Percentiles rank a stretch among this genome's conserved stretches.
Conservation (phyloP, 2,329 filamentous ascomycete genomes). For the Pyrenophora teres region DNA sequence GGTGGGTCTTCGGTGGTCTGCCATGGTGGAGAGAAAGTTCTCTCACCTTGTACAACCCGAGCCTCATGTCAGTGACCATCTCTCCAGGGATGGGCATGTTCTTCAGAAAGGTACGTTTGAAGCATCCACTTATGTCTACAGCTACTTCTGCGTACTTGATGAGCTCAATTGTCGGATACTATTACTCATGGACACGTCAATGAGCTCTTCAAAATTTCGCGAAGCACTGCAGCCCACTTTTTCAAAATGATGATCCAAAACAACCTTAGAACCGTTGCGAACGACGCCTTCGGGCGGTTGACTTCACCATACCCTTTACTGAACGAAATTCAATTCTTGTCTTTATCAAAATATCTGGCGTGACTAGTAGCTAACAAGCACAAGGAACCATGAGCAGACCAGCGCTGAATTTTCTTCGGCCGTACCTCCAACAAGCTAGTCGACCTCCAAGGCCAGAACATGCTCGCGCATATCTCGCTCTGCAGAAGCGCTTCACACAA, state of each 20-base stretch:
- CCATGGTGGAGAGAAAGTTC: neutral
- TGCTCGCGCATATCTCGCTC: constrained; percentile 56
- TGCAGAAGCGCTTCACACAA: constrained; percentile 41
- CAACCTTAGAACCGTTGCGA: constrained; percentile 68
- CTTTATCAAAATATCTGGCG: neutral
- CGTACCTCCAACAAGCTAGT: constrained; percentile 56
- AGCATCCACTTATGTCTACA: neutral
- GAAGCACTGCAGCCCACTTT: neutral
- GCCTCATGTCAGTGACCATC: constrained; percentile 4
- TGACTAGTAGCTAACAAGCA: constrained; percentile 42
- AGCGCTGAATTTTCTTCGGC: constrained; percentile 60
- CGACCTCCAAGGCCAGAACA: constrained; percentile 49
- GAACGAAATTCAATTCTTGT: constrained; percentile 21
- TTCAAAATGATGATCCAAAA: constrained; percentile 40
- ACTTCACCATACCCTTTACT: constrained; percentile 51
- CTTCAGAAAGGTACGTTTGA: constrained; percentile 6
- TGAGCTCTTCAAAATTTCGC: constrained; percentile 2
- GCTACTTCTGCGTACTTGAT: neutral
- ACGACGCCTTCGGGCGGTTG: constrained; percentile 62
- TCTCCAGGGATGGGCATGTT: constrained; percentile 6
- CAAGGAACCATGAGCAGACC: constrained; percentile 53
- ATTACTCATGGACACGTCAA: neutral
- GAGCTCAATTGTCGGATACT: neutral
- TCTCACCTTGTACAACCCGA: neutral
- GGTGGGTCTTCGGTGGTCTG: neutral